Conservation (phyloP, 208 protist species). For the Trypanosoma vivax region DNA sequence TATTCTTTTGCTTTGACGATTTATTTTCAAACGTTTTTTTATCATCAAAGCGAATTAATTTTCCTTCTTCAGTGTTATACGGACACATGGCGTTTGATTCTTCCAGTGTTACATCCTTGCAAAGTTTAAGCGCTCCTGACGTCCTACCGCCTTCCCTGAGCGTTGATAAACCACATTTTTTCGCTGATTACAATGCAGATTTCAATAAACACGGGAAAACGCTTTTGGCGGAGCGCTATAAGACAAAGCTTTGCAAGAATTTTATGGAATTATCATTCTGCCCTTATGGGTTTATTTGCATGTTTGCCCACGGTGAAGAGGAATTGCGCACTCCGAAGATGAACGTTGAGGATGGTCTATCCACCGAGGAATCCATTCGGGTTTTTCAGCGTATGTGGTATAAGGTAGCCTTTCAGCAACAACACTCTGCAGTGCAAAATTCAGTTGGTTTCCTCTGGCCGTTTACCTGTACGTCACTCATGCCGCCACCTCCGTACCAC, state of each 20-base stretch:
- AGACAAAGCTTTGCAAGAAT: constrained; percentile 74
- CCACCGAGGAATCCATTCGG: constrained; percentile 59
- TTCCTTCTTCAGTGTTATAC: too few species aligned
- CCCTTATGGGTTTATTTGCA: constrained; percentile 62
- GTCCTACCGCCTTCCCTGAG: too few species aligned
- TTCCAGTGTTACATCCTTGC: too few species aligned
- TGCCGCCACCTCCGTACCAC: too few species aligned
- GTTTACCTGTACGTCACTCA: too few species aligned
- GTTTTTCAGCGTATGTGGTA: constrained; percentile 25
- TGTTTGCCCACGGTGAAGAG: constrained; percentile 70
- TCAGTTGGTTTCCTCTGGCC: too few species aligned
- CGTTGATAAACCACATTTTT: too few species aligned
- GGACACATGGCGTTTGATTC: too few species aligned
- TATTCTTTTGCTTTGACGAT: constrained; percentile 6
- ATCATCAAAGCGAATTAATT: too few species aligned
- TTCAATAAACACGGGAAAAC: constrained; percentile 6
- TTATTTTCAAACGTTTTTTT: constrained; percentile 13
- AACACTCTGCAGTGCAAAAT: too few species aligned
- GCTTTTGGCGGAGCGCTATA: constrained; percentile 34
- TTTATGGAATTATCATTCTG: constrained; percentile 41
- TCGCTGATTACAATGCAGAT: background rate
- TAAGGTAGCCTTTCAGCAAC: constrained; percentile 1
- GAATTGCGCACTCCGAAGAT: constrained; percentile 59
- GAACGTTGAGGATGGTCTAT: constrained; percentile 62
- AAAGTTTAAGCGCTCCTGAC: too few species aligned